Evolutionary conservation across 2,329 filamentous ascomycete species (phyloP).

Genomic region (Ophiocordyceps robertsii): DNA sequence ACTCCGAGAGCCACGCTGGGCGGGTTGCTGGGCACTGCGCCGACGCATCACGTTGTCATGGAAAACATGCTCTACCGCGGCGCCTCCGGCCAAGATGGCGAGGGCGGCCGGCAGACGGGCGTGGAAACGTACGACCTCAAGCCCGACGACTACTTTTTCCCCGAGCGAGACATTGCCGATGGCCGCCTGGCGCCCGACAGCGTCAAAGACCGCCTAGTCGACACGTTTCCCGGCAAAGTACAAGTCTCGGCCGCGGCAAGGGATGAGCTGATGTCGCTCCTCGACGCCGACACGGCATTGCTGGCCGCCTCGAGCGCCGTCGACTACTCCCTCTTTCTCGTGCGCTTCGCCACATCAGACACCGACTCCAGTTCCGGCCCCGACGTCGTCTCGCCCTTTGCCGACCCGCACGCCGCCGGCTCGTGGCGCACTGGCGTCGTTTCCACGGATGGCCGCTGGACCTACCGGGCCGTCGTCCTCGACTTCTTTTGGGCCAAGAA

Average conservation of each 20-base stretch:
- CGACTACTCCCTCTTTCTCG: conserved; percentile 63
- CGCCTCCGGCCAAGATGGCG: conserved; percentile 35
- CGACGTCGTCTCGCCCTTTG: background rate
- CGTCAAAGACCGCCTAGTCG: conserved; percentile 51
- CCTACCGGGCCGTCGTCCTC: conserved; percentile 53
- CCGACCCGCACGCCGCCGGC: conserved; percentile 8
- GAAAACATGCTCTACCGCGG: conserved; percentile 55
- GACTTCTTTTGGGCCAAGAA: conserved; percentile 75
- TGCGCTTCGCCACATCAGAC: conserved; percentile 26
- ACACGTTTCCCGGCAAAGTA: conserved; percentile 55
- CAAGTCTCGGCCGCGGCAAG: conserved; percentile 40
- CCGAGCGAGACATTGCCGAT: conserved; percentile 56
- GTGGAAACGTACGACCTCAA: conserved; percentile 70
- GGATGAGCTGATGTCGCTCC: conserved; percentile 36
- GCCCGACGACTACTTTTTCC: conserved; percentile 62
- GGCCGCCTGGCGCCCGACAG: conserved; percentile 49
- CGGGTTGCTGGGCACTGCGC: conserved; percentile 42
- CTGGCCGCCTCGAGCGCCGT: conserved; percentile 51
- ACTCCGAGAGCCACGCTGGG: conserved; percentile 43
- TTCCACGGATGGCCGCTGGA: conserved; percentile 49
- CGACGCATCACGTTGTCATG: conserved; percentile 65
- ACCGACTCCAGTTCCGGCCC: background rate
- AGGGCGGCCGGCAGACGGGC: conserved; percentile 15
- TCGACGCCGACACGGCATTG: conserved; percentile 50
- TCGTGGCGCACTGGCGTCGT: conserved; percentile 48